Evolutionary conservation across 257 asterid species (phyloP), one percentile per base, ranked within the genome.

Genomic region (Nicotiana noctiflora): DNA sequence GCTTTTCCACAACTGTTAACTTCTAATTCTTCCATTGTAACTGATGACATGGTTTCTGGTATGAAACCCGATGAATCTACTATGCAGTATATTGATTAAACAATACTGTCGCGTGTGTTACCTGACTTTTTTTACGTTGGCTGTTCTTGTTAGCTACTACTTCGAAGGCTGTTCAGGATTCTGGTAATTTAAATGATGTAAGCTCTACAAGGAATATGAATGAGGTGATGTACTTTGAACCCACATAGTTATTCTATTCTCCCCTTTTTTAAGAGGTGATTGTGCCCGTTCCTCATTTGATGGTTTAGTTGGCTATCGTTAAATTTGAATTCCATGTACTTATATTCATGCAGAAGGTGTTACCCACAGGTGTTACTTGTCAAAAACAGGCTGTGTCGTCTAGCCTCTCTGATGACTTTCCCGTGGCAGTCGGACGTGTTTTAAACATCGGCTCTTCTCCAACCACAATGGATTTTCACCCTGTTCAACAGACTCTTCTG

Each of bases 381-480:
- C 75, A 19, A 52, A 19, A 55, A 31, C 88, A 85, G 77, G 80
- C 44, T 81, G 82, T 87, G 1, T 80, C 23, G 44, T 63, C 53
- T 76, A 87, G 77, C 77, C 79, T 67, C 63, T 88, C 85, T 44
- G 59, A 25, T 66, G 88, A 86, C 40, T 89, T 93, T 60, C 98
- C 98, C 21, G 83, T 34, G 76, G 83, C 81, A 49, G 89, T 92
- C 53, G 88, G 82, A 68, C 87, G 88, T 32, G 29, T 84, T 79
- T 53, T 93, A 46, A 81, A 88, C 77, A 78, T 86, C 76, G 85
- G 80, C 76, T 88, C 86, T 55, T 52, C 86, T 51, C 87, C 86
- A 44, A 89, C 90, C 60, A 83, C 87, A 89, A 90, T 93, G 92
- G 95, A 88, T 77, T 92, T 93, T 86, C 95, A 93, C 80, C 98